Evolutionary conservation across 1,139 yeast genomes (phyloP), one percentile per base, ranked within the genome.

Genomic region (Blastobotrys illinoisensis): DNA sequence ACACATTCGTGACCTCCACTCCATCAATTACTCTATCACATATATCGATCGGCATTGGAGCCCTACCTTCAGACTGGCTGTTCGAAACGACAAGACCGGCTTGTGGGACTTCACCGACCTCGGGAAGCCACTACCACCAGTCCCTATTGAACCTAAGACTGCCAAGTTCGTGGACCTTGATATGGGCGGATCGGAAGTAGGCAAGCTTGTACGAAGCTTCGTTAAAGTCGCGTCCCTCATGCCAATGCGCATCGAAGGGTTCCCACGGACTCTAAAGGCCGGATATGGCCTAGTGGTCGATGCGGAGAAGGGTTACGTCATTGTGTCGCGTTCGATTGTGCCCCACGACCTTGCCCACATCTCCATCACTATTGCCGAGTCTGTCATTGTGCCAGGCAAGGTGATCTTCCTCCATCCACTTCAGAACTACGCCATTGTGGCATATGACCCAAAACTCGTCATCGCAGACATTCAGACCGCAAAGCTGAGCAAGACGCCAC

Each of bases 301-400:
- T 69, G 85, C 96, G 6, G 79, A 74, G 51, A 80, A 81, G 59
- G 98, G 97, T 1, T 85, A 82, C 59, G 90, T 88, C 3, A 73
- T 90, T 49, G 90, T 87, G 1, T 86, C 96, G 1, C 77, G 97
- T 60, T 78, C 84, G 57, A 78, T 81, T 55, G 88, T 90, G 16
- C 96, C 97, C 3, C 95, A 89, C 71, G 96, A 88, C 63, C 77
- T 91, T 70, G 78, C 89, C 63, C 96, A 90, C 68, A 78, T 89
- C 20, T 78, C 82, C 52, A 78, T 91, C 24, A 83, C 91, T 2
- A 82, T 91, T 67, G 96, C 97, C 4, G 97, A 90, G 61, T 85
- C 96, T 1, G 81, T 88, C 19, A 83, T 86, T 61, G 79, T 90
- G 19, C 90, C 95, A 0, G 97, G 86, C 0, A 77, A 82, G 58